phyloP scores from a whole-genome alignment of 2,329 filamentous ascomycete genomes.

The Sarocladiaceae sp. region DNA sequence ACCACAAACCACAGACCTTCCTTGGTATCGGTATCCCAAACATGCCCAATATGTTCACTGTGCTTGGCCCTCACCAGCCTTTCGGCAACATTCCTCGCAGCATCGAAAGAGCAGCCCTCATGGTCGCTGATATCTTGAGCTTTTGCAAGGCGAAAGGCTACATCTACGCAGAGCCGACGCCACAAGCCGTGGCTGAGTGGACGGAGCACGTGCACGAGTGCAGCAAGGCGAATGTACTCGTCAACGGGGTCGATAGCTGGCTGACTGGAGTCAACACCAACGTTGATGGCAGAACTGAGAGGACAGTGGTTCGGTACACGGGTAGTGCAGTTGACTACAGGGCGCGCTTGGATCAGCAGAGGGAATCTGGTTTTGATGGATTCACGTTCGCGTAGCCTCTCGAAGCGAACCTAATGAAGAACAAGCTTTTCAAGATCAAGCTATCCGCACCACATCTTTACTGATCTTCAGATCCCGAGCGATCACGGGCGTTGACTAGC shows the following conservation, averaged over 20 bases:
- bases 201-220: background rate
- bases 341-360: background rate
- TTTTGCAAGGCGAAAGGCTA: conserved; percentile 20
- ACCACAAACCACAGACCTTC: conserved; percentile 1
- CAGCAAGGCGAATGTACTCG: background rate
- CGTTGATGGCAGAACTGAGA: background rate
- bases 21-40: background rate
- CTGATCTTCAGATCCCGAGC: too few relatives aligned
- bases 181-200: conserved; percentile 27
- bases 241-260: background rate
- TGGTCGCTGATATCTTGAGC: conserved; percentile 14
- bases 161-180: conserved; percentile 29
- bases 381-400: too few relatives aligned
- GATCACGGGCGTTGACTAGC: too few relatives aligned
- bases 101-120: background rate
- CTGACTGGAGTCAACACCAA: background rate
- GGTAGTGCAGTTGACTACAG: background rate
- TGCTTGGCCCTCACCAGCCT: background rate
- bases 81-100: background rate
- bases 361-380: too few relatives aligned
- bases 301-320: background rate
- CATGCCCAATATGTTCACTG: background rate
- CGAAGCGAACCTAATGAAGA: too few relatives aligned
- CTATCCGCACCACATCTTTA: too few relatives aligned
- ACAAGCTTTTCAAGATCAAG: too few relatives aligned